These are phyloP conservation scores for Phytophthora pseudosyringae DNA, from an alignment of 352 stramenopile genomes.

Conservation along the genomic window DNA sequence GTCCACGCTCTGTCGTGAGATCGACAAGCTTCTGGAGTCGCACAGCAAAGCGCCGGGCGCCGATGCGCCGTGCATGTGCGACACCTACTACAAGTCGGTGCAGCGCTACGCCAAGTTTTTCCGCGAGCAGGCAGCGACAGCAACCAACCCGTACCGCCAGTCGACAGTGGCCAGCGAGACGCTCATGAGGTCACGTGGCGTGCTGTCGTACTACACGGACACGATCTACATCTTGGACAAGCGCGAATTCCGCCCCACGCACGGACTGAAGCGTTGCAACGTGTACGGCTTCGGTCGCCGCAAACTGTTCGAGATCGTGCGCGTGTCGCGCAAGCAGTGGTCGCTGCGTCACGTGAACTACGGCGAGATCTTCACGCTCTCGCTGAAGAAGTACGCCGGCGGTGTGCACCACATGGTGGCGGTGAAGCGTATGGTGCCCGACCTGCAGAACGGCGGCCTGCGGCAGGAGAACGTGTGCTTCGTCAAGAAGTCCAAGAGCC, in stretches of 20 bases:
- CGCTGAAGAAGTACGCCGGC: constrained; percentile 69
- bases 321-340: constrained; percentile 78
- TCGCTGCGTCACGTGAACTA: constrained; percentile 63
- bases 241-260: constrained; percentile 67
- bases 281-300: constrained; percentile 81
- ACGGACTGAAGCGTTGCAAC: constrained; percentile 71
- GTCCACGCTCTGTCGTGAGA: constrained; percentile 59
- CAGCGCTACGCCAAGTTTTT: constrained; percentile 76
- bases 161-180: constrained; percentile 81
- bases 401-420: constrained; percentile 83
- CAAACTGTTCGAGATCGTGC: constrained; percentile 82
- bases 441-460: constrained; percentile 55
- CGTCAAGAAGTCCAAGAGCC: constrained; percentile 78
- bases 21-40: constrained; percentile 60
- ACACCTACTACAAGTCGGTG: constrained; percentile 72
- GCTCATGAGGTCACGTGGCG: constrained; percentile 72
- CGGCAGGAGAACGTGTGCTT: constrained; percentile 83
- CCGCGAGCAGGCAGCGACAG: constrained; percentile 50
- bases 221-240: constrained; percentile 88
- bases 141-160: constrained; percentile 45
- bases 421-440: constrained; percentile 68
- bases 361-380: constrained; percentile 69
- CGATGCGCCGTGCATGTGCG: constrained; percentile 69
- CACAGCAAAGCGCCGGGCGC: constrained; percentile 43
- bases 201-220: constrained; percentile 84